phyloP scores from a whole-genome alignment of 2,329 filamentous ascomycete species.

The Talaromyces sp. region DNA sequence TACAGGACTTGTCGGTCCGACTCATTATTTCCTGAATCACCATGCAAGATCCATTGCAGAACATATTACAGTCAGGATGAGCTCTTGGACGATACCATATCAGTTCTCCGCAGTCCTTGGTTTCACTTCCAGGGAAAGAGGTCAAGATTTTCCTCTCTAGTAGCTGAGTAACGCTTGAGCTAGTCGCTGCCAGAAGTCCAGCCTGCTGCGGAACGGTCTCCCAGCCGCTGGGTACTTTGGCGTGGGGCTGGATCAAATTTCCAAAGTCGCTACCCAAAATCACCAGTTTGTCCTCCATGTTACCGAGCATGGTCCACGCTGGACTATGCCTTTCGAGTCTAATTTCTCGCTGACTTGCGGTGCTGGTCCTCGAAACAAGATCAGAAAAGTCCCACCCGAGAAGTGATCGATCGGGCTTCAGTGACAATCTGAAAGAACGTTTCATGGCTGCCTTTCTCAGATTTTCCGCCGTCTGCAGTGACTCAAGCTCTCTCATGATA shows the following conservation, averaged over 20 bases:
- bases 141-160: neutral
- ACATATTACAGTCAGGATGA: neutral
- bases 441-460: neutral
- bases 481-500: neutral
- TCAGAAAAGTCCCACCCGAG: neutral
- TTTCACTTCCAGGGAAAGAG: neutral
- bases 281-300: neutral
- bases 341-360: neutral
- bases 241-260: neutral
- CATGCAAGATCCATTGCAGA: neutral
- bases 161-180: neutral
- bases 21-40: neutral
- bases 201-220: neutral
- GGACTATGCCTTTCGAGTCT: neutral
- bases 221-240: neutral
- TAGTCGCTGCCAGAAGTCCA: neutral
- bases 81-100: neutral
- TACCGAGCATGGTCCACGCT: neutral
- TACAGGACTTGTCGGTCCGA: neutral
- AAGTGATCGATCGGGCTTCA: neutral
- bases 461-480: neutral
- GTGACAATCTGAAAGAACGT: neutral
- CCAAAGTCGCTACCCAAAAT: neutral
- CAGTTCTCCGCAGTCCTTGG: neutral
- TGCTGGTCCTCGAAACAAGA: neutral